Percentiles rank a stretch among this genome's conserved stretches.
Conservation (phyloP, 1,284 basidiomycete species). For the Moesziomyces sp. region DNA sequence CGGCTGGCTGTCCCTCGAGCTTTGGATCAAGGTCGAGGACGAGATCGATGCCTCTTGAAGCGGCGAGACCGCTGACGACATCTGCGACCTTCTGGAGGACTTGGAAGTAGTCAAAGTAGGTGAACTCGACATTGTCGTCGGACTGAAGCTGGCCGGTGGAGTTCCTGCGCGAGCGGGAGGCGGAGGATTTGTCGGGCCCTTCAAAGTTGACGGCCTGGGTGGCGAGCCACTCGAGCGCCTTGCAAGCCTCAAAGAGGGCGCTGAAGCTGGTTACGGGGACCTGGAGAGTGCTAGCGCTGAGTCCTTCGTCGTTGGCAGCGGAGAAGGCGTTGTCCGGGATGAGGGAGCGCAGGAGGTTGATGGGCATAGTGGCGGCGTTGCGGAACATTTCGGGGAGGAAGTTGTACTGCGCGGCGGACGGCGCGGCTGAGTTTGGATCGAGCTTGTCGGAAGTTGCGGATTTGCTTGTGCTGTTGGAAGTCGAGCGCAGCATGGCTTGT, state of each 20-base stretch:
- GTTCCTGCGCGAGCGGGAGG: conserved; percentile 7
- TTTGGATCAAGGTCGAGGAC: conserved; percentile 37
- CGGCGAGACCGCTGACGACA: conserved; percentile 51
- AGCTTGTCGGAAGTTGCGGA: conserved; percentile 23
- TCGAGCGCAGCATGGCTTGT: conserved; percentile 23
- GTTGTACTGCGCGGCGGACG: conserved; percentile 1
- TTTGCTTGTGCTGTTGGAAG: conserved; percentile 26
- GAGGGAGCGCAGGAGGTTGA: conserved; percentile 43
- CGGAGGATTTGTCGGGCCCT: not conserved
- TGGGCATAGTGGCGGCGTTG: conserved; percentile 35
- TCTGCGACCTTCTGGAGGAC: conserved; percentile 51
- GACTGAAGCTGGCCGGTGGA: conserved; percentile 10
- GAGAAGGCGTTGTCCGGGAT: conserved; percentile 49
- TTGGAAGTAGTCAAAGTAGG: conserved; percentile 44
- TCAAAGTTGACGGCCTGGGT: conserved; percentile 16
- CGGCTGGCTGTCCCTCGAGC: conserved; percentile 14
- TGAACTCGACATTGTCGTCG: conserved; percentile 17
- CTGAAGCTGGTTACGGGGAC: conserved; percentile 55
- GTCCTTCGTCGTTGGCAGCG: conserved; percentile 36
- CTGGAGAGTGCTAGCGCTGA: conserved; percentile 50
- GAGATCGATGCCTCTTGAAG: conserved; percentile 49
- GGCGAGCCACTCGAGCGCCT: conserved; percentile 53
- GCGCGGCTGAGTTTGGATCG: not conserved
- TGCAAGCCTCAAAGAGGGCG: conserved; percentile 52
- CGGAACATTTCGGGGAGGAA: conserved; percentile 37